Evolutionary conservation across 345 rosid genomes (phyloP), one percentile per base, ranked within the genome.

Genomic region (Laguncularia racemosa): DNA sequence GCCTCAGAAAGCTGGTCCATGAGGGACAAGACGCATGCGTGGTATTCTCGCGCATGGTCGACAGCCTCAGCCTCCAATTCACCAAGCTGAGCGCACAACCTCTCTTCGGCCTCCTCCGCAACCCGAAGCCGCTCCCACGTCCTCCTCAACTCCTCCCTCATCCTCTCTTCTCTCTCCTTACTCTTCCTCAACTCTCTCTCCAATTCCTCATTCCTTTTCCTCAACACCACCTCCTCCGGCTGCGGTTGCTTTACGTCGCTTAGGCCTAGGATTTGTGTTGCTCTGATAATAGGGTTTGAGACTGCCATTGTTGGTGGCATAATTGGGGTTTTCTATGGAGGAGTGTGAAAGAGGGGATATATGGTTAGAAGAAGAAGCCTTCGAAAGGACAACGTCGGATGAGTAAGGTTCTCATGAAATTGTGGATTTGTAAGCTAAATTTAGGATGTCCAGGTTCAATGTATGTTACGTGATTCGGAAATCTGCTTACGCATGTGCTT

Each of bases 21-120:
- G 52, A 88, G 87, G 43, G 85, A 67, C 20, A 91, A 3, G 15
- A 88, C 72, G 8, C 84, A 84, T 16, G 91, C 78, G 57, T 69
- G 84, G 57, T 82, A 78, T 12, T 48, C 86, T 56, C 91, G 91
- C 10, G 95, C 97, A 45, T 84, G 84, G 44, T 68, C 59, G 40
- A 84, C 73, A 20, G 91, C 80, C 73, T 91, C 97, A 0, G 95
- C 96, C 74, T 91, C 96, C 3, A 91, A 82, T 70, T 91, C 95
- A 0, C 96, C 95, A 0, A 91, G 84, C 82, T 88, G 91, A 7
- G 81, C 66, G 71, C 95, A 88, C 48, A 91, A 86, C 66, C 84
- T 68, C 75, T 88, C 95, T 79, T 87, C 97, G 0, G 78, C 97
- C 21, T 87, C 95, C 67, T 87, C 97, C 3, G 85, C 91, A 63